Evolutionary conservation across 2,329 filamentous ascomycete species (phyloP).

Genomic region (Dactylellina sp.): DNA sequence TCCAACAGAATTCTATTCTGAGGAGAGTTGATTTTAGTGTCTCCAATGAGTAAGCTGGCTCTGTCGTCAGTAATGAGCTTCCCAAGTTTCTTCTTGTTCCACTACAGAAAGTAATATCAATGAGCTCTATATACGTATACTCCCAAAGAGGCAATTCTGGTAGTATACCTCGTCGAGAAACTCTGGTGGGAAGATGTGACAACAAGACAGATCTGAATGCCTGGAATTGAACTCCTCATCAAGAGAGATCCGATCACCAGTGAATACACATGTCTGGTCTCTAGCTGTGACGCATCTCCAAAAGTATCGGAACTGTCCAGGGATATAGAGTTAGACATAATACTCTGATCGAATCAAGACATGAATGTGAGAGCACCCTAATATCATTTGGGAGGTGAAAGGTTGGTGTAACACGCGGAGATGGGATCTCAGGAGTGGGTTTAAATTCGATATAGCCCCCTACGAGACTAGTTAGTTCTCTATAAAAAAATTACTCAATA

Average conservation of each 20-base stretch:
- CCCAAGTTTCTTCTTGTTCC: slow-evolving; percentile 11
- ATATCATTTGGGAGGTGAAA: slow-evolving; percentile 2
- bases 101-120: slow-evolving; percentile 1
- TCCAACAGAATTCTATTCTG: slow-evolving; percentile 37
- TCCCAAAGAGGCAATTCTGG: neutral
- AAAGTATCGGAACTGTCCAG: slow-evolving; percentile 11
- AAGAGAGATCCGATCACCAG: slow-evolving; percentile 8
- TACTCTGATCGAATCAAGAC: neutral
- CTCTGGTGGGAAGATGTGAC: slow-evolving; percentile 34
- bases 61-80: slow-evolving; percentile 14
- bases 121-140: neutral
- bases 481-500: neutral
- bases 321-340: neutral
- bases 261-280: slow-evolving; percentile 32
- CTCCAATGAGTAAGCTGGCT: slow-evolving; percentile 14
- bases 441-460: slow-evolving; percentile 26
- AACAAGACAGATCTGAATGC: slow-evolving; percentile 1
- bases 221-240: neutral
- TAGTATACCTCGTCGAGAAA: slow-evolving; percentile 18
- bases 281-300: slow-evolving; percentile 10
- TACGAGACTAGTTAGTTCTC: neutral
- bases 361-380: slow-evolving; percentile 1
- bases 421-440: slow-evolving; percentile 1
- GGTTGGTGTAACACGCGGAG: slow-evolving; percentile 7
- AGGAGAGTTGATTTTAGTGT: slow-evolving; percentile 31